phyloP scores from a whole-genome alignment of 108 stramenopile species.

The Bacterosira constricta region DNA sequence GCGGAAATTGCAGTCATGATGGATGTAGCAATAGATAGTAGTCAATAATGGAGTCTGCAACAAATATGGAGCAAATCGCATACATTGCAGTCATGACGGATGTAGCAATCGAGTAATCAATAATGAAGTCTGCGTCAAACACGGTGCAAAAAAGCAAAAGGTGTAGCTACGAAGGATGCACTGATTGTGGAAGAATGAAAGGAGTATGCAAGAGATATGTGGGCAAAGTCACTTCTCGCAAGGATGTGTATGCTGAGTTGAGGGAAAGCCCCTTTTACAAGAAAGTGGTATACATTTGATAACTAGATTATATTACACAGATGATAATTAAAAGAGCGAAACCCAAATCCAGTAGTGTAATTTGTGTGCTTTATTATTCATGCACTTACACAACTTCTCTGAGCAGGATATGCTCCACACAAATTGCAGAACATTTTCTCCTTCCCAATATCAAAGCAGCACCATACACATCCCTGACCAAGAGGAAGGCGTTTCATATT shows the following conservation, averaged over 20 bases:
- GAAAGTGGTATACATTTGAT: background rate
- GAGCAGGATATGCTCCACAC: conserved; percentile 53
- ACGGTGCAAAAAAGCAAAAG: too few relatives aligned
- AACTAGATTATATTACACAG: too few relatives aligned
- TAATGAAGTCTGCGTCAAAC: too few relatives aligned
- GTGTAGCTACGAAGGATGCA: too few relatives aligned
- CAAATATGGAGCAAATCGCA: too few relatives aligned
- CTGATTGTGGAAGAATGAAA: too few relatives aligned
- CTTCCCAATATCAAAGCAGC: conserved; percentile 50
- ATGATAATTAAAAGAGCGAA: background rate
- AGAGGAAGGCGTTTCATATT: conserved; percentile 34
- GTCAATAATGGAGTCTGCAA: too few relatives aligned
- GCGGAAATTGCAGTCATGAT: too few relatives aligned
- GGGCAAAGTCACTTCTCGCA: too few relatives aligned
- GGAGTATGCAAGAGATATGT: background rate
- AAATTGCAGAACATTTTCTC: conserved; percentile 56
- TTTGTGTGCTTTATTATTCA: background rate
- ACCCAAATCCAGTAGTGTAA: background rate
- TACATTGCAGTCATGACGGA: too few relatives aligned
- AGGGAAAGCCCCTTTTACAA: background rate
- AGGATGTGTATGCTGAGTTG: background rate
- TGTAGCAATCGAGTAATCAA: too few relatives aligned
- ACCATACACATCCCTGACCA: conserved; percentile 48
- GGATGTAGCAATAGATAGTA: too few relatives aligned
- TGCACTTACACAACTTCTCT: conserved; percentile 1